These are phyloP conservation scores for Hyaloscypha hepaticicola DNA, from an alignment of 495 filamentous ascomycete genomes.

Conservation along the genomic window DNA sequence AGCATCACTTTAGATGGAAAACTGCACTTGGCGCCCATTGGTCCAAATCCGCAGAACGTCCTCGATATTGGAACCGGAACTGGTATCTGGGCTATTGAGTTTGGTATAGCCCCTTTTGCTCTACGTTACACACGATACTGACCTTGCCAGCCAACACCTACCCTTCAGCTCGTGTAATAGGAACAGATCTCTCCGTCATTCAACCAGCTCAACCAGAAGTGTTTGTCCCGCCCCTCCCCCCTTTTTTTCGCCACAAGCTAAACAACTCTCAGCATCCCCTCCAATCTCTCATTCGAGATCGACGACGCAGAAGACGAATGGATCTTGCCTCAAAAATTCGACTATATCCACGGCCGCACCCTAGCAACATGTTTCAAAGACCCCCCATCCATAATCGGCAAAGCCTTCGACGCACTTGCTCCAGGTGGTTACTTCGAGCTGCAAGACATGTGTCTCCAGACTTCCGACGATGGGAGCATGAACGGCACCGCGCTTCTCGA, in stretches of 20 bases:
- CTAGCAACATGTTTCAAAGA: slow-evolving; percentile 15
- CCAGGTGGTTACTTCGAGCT: slow-evolving; percentile 10
- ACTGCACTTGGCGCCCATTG: slow-evolving; percentile 3
- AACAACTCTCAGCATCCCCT: slow-evolving; percentile 39
- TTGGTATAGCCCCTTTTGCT: neutral
- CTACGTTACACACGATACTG: neutral
- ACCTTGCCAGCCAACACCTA: slow-evolving; percentile 19
- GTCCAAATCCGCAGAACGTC: neutral
- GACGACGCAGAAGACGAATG: slow-evolving; percentile 57
- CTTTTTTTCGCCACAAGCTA: neutral
- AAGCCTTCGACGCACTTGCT: slow-evolving; percentile 7
- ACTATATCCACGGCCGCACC: slow-evolving; percentile 51
- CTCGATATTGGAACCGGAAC: neutral
- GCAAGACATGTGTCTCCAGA: slow-evolving; percentile 2
- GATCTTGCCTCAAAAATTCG: slow-evolving; percentile 48
- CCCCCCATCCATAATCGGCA: neutral
- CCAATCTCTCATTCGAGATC: slow-evolving; percentile 52
- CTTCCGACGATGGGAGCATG: slow-evolving; percentile 38
- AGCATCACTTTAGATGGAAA: slow-evolving; percentile 1
- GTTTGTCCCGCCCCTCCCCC: neutral
- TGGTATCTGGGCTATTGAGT: neutral
- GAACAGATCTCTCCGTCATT: slow-evolving; percentile 50
- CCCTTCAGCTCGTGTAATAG: slow-evolving; percentile 37
- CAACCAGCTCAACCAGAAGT: slow-evolving; percentile 50
- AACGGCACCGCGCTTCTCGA: slow-evolving; percentile 18